Evolutionary conservation across 768 basidiomycete species (phyloP).

Genomic region (Sarcodon aspratus): DNA sequence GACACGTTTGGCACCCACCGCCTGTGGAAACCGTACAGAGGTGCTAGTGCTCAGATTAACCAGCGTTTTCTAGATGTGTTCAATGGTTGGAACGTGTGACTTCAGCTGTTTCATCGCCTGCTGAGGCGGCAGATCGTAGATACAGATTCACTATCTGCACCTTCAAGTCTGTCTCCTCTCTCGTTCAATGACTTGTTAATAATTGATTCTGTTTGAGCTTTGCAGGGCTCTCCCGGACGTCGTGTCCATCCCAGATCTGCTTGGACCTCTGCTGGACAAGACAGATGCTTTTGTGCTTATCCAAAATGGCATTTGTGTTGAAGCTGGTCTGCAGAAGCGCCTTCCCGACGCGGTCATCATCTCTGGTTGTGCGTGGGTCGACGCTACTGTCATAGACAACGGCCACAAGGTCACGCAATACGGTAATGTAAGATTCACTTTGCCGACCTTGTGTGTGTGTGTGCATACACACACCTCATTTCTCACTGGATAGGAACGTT

Average conservation of each 20-base stretch:
- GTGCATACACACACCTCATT: too few relatives aligned
- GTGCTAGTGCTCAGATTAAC: conserved; percentile 3
- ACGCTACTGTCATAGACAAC: conserved; percentile 16
- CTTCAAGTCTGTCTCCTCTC: conserved; percentile 9
- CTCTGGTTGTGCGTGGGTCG: conserved; percentile 23
- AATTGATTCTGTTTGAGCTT: too few relatives aligned
- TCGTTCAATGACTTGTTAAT: neutral
- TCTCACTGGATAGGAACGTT: conserved; percentile 9
- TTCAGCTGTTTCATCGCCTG: conserved; percentile 13
- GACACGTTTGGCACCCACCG: conserved; percentile 8
- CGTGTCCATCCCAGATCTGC: conserved; percentile 11
- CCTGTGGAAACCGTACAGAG: conserved; percentile 13
- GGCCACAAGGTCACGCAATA: conserved; percentile 15
- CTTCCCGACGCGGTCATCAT: conserved; percentile 10
- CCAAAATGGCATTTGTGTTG: conserved; percentile 24
- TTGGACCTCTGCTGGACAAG: conserved; percentile 13
- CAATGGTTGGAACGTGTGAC: neutral
- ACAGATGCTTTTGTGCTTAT: conserved; percentile 16
- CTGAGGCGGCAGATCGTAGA: conserved; percentile 18
- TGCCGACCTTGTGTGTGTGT: neutral
- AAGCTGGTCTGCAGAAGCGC: conserved; percentile 10
- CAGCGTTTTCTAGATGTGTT: neutral
- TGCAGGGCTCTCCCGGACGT: conserved; percentile 11
- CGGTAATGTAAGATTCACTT: conserved; percentile 6
- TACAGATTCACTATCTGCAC: conserved; percentile 17